Conservation (phyloP, 2,329 filamentous ascomycete genomes). For the Didymella pomorum region DNA sequence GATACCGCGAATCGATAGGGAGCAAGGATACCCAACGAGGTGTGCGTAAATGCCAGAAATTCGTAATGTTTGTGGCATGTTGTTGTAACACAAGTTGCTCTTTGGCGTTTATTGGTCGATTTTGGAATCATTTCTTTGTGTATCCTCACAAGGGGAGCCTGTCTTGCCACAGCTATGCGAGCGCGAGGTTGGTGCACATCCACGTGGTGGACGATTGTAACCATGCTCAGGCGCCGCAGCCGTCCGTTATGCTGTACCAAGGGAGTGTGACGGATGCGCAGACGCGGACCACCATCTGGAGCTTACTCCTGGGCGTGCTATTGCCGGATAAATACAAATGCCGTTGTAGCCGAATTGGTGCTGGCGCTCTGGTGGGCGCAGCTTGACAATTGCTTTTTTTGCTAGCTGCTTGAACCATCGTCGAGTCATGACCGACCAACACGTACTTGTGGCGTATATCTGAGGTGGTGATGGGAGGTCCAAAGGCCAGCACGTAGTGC, state of each 20-base stretch:
- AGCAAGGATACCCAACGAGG: constrained; percentile 5
- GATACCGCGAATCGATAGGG: constrained; percentile 22
- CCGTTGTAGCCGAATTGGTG: constrained; percentile 9
- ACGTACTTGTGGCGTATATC: constrained; percentile 15
- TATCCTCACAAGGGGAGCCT: neutral
- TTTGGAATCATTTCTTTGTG: constrained; percentile 1
- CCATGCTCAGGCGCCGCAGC: constrained; percentile 6
- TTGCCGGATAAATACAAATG: constrained; percentile 11
- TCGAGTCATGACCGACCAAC: constrained; percentile 17
- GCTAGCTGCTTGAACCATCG: constrained; percentile 16
- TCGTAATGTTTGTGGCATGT: neutral
- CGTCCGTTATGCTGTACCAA: constrained; percentile 1
- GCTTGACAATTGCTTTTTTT: constrained; percentile 16
- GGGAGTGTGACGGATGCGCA: constrained; percentile 5
- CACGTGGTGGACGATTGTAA: constrained; percentile 9
- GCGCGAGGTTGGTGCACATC: neutral
- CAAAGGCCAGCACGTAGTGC: neutral
- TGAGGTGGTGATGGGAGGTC: constrained; percentile 1
- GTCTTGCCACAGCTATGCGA: constrained; percentile 7
- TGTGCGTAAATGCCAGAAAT: neutral
- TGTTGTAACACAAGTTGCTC: constrained; percentile 4
- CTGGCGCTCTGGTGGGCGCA: constrained; percentile 11
- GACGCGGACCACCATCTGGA: constrained; percentile 1
- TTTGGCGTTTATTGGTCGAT: constrained; percentile 17
- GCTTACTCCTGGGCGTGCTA: neutral